Percentiles rank a stretch among this genome's conserved stretches.
Conservation (phyloP, 164 flowering plant species). For the Kingdonia uniflora region DNA sequence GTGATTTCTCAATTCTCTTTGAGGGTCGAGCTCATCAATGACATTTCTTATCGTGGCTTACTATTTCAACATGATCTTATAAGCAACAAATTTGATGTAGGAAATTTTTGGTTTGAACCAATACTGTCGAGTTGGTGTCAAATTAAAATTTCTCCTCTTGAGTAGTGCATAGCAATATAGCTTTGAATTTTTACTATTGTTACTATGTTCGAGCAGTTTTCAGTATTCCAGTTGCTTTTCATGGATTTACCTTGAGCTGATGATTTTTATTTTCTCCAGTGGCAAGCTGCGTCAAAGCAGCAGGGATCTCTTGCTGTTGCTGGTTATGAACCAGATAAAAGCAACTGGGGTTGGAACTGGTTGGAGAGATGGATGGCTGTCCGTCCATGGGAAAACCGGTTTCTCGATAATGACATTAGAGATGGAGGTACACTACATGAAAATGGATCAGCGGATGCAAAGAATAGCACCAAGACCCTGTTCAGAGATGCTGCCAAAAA, state of each 20-base stretch:
- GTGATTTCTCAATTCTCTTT: too few species aligned
- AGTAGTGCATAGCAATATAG: too few species aligned
- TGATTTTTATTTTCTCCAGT: constrained; percentile 36
- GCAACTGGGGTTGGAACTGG: constrained; percentile 99
- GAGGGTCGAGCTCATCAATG: too few species aligned
- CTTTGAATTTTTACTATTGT: too few species aligned
- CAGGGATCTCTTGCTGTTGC: constrained; percentile 39
- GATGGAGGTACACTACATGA: constrained; percentile 62
- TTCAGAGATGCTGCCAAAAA: constrained; percentile 38
- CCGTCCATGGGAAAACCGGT: constrained; percentile 97
- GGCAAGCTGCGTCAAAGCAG: constrained; percentile 96
- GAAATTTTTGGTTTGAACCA: too few species aligned
- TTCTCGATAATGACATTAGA: constrained; percentile 60
- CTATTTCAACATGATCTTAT: too few species aligned
- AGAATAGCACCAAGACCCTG: constrained; percentile 22
- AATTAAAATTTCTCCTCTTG: too few species aligned
- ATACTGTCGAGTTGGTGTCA: too few species aligned
- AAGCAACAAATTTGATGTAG: too few species aligned
- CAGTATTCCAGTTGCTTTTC: too few species aligned
- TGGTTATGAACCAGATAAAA: constrained; percentile 91
- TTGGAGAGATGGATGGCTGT: constrained; percentile 99
- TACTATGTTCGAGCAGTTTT: too few species aligned
- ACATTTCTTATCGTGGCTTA: too few species aligned
- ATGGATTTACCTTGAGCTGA: not conserved
- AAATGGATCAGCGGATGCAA: constrained; percentile 37